Percentiles rank a stretch among this genome's conserved stretches.
phyloP scores from a whole-genome alignment of 2,329 filamentous ascomycete species.

The Scytalidium lignicola region DNA sequence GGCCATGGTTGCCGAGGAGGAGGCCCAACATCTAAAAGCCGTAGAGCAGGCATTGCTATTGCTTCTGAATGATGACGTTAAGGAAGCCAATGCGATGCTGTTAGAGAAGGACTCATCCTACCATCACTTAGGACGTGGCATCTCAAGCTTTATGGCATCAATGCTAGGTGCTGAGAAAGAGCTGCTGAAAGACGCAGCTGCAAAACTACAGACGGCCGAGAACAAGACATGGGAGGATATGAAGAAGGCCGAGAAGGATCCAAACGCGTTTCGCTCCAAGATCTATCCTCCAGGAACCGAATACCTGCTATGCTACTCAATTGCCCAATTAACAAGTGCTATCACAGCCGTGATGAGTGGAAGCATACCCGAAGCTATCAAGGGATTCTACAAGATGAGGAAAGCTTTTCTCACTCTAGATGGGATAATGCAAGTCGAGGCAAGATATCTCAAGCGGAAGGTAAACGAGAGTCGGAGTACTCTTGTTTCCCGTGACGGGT shows the following conservation, averaged over 20 bases:
- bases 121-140: conserved; percentile 75
- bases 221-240: conserved; percentile 70
- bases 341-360: conserved; percentile 88
- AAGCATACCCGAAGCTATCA: conserved; percentile 84
- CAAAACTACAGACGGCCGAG: conserved; percentile 70
- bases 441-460: conserved; percentile 40
- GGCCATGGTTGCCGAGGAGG: conserved; percentile 31
- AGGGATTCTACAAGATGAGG: conserved; percentile 86
- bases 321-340: conserved; percentile 84
- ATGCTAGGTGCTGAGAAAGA: conserved; percentile 89
- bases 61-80: conserved; percentile 88
- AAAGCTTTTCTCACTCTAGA: conserved; percentile 85
- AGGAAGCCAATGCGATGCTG: conserved; percentile 70
- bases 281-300: conserved; percentile 82
- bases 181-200: conserved; percentile 76
- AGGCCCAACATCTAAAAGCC: conserved; percentile 51
- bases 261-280: conserved; percentile 44
- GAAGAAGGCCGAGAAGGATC: conserved; percentile 65
- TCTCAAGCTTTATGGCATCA: conserved; percentile 79
- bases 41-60: conserved; percentile 61
- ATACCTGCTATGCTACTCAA: conserved; percentile 76
- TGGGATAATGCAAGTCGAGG: conserved; percentile 70
- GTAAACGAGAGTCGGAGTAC: conserved; percentile 7
- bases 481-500: background rate
- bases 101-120: conserved; percentile 75